Evolutionary conservation across 345 rosid species (phyloP).

Genomic region (Gynandropsis gynandra): DNA sequence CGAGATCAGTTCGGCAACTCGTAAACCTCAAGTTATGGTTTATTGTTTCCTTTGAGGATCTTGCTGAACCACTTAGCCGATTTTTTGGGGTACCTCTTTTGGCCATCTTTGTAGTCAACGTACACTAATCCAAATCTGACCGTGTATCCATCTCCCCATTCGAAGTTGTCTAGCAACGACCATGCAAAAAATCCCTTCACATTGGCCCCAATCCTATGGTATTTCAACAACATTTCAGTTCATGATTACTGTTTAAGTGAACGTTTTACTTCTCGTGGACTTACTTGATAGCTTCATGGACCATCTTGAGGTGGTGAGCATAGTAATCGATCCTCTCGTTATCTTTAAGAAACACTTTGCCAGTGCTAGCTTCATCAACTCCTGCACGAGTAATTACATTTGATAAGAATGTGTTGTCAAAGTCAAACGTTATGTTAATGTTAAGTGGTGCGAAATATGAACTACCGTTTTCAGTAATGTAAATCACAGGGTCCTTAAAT

Average conservation of each 20-base stretch:
- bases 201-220: conserved; percentile 16
- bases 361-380: conserved; percentile 18
- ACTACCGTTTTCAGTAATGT: conserved; percentile 34
- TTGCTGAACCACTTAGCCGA: conserved; percentile 26
- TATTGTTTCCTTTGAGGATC: conserved; percentile 14
- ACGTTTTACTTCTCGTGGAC: not conserved
- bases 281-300: conserved; percentile 23
- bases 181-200: conserved; percentile 28
- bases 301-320: conserved; percentile 22
- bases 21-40: no score
- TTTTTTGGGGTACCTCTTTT: conserved; percentile 15
- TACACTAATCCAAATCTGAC: conserved; percentile 23
- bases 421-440: no score
- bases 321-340: conserved; percentile 24
- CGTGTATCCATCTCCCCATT: conserved; percentile 22
- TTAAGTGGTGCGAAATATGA: not conserved
- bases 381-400: no score
- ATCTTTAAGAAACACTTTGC: conserved; percentile 20
- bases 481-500: conserved; percentile 24
- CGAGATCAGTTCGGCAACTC: not conserved
- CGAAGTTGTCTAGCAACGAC: conserved; percentile 27
- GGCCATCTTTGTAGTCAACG: conserved; percentile 14
- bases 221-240: not conserved
- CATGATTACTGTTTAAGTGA: not conserved
- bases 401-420: no score